phyloP scores from a whole-genome alignment of 257 asterid species.

The Dorcoceras hygrometricum region DNA sequence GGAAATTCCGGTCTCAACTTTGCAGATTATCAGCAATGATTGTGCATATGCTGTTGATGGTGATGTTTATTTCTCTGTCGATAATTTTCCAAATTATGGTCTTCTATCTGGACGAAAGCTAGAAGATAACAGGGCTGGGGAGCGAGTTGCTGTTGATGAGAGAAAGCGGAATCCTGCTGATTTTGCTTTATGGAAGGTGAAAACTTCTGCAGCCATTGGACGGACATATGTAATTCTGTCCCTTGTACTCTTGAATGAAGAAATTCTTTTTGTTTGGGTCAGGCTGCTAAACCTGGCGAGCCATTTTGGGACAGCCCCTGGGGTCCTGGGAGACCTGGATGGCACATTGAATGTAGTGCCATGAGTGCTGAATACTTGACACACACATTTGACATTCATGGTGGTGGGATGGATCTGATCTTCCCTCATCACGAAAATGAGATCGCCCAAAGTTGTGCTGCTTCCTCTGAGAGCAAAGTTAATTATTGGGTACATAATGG shows the following conservation, averaged over 20 bases:
- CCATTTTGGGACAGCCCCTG: slow-evolving; percentile 93
- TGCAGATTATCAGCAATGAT: slow-evolving; percentile 58
- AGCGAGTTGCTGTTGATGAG: slow-evolving; percentile 68
- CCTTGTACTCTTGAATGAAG: background rate
- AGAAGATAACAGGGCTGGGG: slow-evolving; percentile 74
- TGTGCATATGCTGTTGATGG: slow-evolving; percentile 71
- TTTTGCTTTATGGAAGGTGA: slow-evolving; percentile 93
- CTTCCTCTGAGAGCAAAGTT: slow-evolving; percentile 75
- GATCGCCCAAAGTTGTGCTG: slow-evolving; percentile 89
- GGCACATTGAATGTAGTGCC: slow-evolving; percentile 97
- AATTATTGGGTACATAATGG: slow-evolving; percentile 87
- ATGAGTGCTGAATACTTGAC: slow-evolving; percentile 89
- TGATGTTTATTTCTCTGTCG: slow-evolving; percentile 75
- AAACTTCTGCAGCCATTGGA: background rate
- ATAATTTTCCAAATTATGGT: slow-evolving; percentile 66
- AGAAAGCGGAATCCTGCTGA: slow-evolving; percentile 81
- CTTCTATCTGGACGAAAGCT: slow-evolving; percentile 67
- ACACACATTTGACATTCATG: slow-evolving; percentile 78
- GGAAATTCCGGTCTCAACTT: slow-evolving; percentile 15
- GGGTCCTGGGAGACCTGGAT: slow-evolving; percentile 98
- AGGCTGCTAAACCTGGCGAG: slow-evolving; percentile 92
- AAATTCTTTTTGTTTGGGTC: slow-evolving; percentile 16
- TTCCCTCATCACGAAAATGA: slow-evolving; percentile 94
- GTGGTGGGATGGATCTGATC: slow-evolving; percentile 92
- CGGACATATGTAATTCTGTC: background rate